A percentile compares a stretch with the other conserved stretches of the same genome.
These are phyloP conservation scores for Tetracladium setigerum DNA, from an alignment of 495 filamentous ascomycete species.

Conservation along the genomic window DNA sequence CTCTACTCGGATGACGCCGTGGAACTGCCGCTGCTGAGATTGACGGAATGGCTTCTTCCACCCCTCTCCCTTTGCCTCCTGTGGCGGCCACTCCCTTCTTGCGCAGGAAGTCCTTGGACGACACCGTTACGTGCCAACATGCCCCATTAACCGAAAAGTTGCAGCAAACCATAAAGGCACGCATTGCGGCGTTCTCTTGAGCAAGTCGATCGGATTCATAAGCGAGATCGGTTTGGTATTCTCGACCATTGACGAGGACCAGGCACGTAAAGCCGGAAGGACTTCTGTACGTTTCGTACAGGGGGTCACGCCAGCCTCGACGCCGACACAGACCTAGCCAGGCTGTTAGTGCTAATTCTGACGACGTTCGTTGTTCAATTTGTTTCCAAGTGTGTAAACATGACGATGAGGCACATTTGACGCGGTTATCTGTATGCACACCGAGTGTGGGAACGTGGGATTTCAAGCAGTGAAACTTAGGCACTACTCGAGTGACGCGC, in stretches of 20 bases:
- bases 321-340: slow-evolving; percentile 86
- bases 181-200: slow-evolving; percentile 91
- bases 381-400: no score
- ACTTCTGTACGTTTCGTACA: slow-evolving; percentile 73
- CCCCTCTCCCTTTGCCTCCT: slow-evolving; percentile 27
- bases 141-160: slow-evolving; percentile 98
- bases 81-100: slow-evolving; percentile 40
- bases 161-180: slow-evolving; percentile 94
- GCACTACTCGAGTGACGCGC: slow-evolving; percentile 5
- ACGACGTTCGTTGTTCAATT: slow-evolving; percentile 4
- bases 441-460: no score
- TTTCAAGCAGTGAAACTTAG: slow-evolving; percentile 10
- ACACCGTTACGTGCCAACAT: slow-evolving; percentile 78
- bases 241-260: slow-evolving; percentile 91
- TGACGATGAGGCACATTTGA: no score
- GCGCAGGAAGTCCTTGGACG: slow-evolving; percentile 76
- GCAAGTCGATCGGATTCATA: slow-evolving; percentile 76
- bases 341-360: slow-evolving; percentile 35
- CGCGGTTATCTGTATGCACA: no score
- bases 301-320: slow-evolving; percentile 89
- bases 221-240: slow-evolving; percentile 87
- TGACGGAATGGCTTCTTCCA: slow-evolving; percentile 29
- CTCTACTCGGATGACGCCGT: slow-evolving; percentile 37
- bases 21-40: slow-evolving; percentile 48
- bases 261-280: slow-evolving; percentile 77